Percentiles rank a stretch among this genome's conserved stretches.
phyloP scores from a whole-genome alignment of 495 filamentous ascomycete species.

The Halenospora varia region DNA sequence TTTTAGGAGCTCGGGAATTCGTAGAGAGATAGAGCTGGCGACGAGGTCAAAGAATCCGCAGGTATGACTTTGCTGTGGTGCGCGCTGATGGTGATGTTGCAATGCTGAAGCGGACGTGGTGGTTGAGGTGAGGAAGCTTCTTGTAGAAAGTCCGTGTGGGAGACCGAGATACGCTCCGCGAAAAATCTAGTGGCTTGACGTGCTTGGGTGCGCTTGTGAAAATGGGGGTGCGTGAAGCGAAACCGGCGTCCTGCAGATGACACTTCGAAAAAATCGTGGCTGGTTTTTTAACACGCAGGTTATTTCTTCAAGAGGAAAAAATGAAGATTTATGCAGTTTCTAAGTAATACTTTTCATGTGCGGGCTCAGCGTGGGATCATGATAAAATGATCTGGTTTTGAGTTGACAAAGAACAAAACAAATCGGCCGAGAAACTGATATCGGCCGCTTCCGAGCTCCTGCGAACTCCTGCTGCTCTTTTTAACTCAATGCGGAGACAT shows the following conservation, averaged over 20 bases:
- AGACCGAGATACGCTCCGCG: background rate
- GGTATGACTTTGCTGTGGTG: constrained; percentile 6
- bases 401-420: background rate
- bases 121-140: background rate
- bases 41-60: background rate
- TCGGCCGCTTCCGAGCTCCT: background rate
- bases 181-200: background rate
- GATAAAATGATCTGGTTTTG: no score
- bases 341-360: no score
- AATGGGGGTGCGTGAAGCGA: background rate
- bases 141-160: background rate
- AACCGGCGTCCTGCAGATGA: background rate
- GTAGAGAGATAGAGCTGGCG: constrained; percentile 10
- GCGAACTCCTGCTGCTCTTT: no score
- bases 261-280: background rate
- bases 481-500: background rate
- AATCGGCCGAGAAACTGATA: background rate
- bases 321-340: background rate
- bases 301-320: background rate
- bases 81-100: background rate
- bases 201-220: background rate
- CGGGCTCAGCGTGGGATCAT: background rate
- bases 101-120: background rate
- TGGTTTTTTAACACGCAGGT: background rate
- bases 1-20: background rate